These are phyloP conservation scores for Yamadazyma siamensis DNA, from an alignment of 1,139 yeast genomes.

Conservation along the genomic window DNA sequence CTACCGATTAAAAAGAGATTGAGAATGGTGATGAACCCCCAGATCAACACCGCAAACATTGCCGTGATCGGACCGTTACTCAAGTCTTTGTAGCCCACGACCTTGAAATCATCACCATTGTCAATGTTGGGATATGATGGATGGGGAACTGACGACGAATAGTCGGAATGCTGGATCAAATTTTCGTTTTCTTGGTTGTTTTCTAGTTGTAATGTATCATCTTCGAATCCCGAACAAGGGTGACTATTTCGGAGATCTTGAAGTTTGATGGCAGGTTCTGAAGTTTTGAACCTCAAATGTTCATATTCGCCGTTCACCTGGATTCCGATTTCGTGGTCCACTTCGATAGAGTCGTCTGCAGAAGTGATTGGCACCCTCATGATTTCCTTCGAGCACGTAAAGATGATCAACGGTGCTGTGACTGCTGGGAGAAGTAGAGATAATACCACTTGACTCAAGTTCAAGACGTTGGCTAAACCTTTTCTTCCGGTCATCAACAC, in stretches of 20 bases:
- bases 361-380: conserved; percentile 65
- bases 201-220: conserved; percentile 7
- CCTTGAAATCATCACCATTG: conserved; percentile 2
- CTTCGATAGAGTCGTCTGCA: conserved; percentile 22
- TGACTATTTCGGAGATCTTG: conserved; percentile 42
- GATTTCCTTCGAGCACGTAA: conserved; percentile 68
- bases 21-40: conserved; percentile 51
- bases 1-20: conserved; percentile 50
- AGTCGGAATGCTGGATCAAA: conserved; percentile 8
- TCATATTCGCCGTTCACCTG: conserved; percentile 4
- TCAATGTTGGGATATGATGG: conserved; percentile 1
- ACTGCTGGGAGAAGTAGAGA: conserved; percentile 84
- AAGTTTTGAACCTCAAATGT: conserved; percentile 23
- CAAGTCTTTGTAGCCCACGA: conserved; percentile 42
- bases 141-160: not conserved
- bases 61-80: conserved; percentile 50
- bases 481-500: conserved; percentile 77
- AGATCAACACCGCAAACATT: conserved; percentile 41
- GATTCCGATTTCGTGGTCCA: conserved; percentile 16
- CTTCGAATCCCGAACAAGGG: conserved; percentile 47
- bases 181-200: conserved; percentile 17
- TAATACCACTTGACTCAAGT: conserved; percentile 84
- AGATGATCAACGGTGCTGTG: conserved; percentile 83
- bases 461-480: conserved; percentile 78
- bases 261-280: conserved; percentile 42